Evolutionary conservation across 305 asterid species (phyloP), one percentile per base, ranked within the genome.

Genomic region (Solanum hybrid): DNA sequence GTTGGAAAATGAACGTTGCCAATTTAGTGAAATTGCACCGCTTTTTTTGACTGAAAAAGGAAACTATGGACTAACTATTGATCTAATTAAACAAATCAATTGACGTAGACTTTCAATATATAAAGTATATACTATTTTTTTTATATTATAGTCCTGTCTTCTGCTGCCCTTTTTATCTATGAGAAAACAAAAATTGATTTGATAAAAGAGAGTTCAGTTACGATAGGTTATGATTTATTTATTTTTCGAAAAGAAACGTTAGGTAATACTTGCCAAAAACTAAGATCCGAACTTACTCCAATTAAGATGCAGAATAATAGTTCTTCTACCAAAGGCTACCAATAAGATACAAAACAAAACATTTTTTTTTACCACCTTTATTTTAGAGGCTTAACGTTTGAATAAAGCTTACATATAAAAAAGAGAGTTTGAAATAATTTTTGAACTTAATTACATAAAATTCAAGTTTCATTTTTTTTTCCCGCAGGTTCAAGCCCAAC

Each of bases 21-120:
- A 8, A 72, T 37, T 31, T 14, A 88, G 91, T 83, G 89, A 45
- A 24, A 41, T 29, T 89, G 72, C 41, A 90, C 89, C 87, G 86
- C 82, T 57, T 20, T 38, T 73, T 83, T 87, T 88, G 88, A 36
- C 57, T 12, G 26, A 68, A 5, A 37, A 84, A 83, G 34, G 1
- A 3, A 9, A 22, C 79, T 34, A n/a, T 33, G 14, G 45, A 87
- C 65, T 87, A 10, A 1, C 24, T 36, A 13, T 17, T 24, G 78
- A 79, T 86, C 24, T 27, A 86, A 34, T 68, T 68, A 86, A 80
- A 24, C 13, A 80, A 37, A 80, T 38, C 33, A 37, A 6, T 37
- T 80, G 61, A 13, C 6, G 36, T 24, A 27, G 24, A 81, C 13
- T 39, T 24, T 7, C 14, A 3, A 38, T 81, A 4, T 27, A 24